Percentiles rank a stretch among this genome's conserved stretches.
phyloP scores from a whole-genome alignment of 768 basidiomycete genomes.

The Mycena haematopus region DNA sequence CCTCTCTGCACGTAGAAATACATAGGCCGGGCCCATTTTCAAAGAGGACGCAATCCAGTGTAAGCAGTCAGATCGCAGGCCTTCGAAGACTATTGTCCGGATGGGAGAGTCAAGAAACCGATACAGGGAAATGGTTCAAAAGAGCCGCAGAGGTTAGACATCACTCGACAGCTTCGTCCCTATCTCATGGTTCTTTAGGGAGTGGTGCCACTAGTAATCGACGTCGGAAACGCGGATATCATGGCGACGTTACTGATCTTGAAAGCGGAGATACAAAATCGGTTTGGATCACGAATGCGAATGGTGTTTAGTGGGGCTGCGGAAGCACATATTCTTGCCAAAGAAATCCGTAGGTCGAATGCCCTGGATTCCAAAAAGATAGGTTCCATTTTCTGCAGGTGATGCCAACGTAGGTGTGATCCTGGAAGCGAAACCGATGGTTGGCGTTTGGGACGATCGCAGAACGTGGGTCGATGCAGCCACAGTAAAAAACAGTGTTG shows the following conservation, averaged over 20 bases:
- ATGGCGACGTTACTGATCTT: slow-evolving; percentile 74
- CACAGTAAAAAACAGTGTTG: slow-evolving; percentile 15
- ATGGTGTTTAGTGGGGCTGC: slow-evolving; percentile 68
- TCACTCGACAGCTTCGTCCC: not conserved
- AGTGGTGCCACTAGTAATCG: slow-evolving; percentile 68
- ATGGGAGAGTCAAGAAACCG: slow-evolving; percentile 52
- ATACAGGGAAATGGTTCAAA: slow-evolving; percentile 62
- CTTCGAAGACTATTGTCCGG: slow-evolving; percentile 66
- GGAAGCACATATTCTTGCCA: slow-evolving; percentile 71
- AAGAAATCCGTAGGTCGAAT: slow-evolving; percentile 58
- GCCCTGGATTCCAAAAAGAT: not conserved
- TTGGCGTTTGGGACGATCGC: slow-evolving; percentile 72
- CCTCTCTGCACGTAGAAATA: slow-evolving; percentile 69
- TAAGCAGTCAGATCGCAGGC: slow-evolving; percentile 71
- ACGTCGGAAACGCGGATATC: slow-evolving; percentile 72
- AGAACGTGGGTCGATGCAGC: slow-evolving; percentile 57
- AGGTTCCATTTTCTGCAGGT: slow-evolving; percentile 40
- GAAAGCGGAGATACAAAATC: slow-evolving; percentile 70
- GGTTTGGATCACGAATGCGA: slow-evolving; percentile 61
- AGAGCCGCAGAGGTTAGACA: slow-evolving; percentile 57
- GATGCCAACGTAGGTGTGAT: slow-evolving; percentile 57
- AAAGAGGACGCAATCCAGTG: slow-evolving; percentile 47
- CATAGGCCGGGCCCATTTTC: slow-evolving; percentile 46
- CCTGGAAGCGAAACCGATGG: slow-evolving; percentile 66
- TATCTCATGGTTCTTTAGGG: slow-evolving; percentile 46